A percentile compares a stretch with the other conserved stretches of the same genome.
These are phyloP conservation scores for Bimuria novae-zelandiae DNA, from an alignment of 2,329 filamentous ascomycete genomes.

Conservation along the genomic window DNA sequence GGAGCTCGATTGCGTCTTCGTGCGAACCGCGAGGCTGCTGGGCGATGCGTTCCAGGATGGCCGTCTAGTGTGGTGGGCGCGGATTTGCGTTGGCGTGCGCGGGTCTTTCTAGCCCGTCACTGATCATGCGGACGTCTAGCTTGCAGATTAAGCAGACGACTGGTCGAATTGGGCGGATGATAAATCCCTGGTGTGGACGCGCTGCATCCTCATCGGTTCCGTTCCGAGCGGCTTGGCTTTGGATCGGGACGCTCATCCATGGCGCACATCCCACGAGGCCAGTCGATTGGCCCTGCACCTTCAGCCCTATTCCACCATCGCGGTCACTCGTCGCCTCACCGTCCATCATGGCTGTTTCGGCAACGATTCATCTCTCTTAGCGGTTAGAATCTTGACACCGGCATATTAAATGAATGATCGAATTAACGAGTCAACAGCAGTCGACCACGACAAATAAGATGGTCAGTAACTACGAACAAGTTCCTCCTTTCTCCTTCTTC, in stretches of 20 bases:
- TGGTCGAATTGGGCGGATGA: too few species aligned
- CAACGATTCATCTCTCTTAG: too few species aligned
- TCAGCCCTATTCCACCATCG: neutral
- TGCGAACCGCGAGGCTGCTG: constrained; percentile 22
- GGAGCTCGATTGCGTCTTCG: constrained; percentile 38
- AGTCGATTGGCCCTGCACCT: constrained; percentile 11
- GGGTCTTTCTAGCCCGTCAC: constrained; percentile 1
- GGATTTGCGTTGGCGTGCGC: neutral
- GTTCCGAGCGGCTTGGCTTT: constrained; percentile 3
- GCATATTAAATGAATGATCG: too few species aligned
- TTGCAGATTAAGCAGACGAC: neutral
- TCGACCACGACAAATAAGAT: too few species aligned
- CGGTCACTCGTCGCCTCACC: too few species aligned
- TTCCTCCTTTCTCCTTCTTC: constrained; percentile 5
- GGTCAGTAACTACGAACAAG: neutral
- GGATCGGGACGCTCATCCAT: too few species aligned
- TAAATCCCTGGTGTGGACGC: neutral
- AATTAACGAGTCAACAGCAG: too few species aligned
- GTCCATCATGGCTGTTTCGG: too few species aligned
- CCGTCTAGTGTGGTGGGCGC: constrained; percentile 10
- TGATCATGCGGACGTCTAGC: neutral
- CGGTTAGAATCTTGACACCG: too few species aligned
- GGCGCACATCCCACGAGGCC: constrained; percentile 4
- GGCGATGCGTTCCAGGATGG: constrained; percentile 34
- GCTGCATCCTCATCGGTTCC: too few species aligned